These are phyloP conservation scores for Pestalotiopsis sp. DNA, from an alignment of 2,329 filamentous ascomycete genomes.

Conservation along the genomic window DNA sequence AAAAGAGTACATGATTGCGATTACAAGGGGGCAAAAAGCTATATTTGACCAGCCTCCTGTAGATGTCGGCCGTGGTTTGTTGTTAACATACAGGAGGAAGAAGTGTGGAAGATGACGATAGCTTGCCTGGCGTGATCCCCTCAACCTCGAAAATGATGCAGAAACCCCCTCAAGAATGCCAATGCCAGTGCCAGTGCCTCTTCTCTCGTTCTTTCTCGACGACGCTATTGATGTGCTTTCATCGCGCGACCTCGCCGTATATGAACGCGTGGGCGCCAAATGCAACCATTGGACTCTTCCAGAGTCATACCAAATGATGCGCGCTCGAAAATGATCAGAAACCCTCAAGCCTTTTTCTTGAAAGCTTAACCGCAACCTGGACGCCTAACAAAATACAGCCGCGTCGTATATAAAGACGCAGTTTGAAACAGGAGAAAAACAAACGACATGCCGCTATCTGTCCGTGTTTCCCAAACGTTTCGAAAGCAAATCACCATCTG, in stretches of 20 bases:
- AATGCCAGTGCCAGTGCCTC: conserved; percentile 19
- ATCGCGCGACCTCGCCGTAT: conserved; percentile 34
- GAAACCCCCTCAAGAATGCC: conserved; percentile 23
- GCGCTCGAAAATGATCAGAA: conserved; percentile 46
- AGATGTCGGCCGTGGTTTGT: conserved; percentile 38
- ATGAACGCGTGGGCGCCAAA: conserved; percentile 37
- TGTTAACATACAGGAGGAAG: conserved; percentile 69
- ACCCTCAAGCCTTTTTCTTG: conserved; percentile 28
- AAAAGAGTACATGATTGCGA: conserved; percentile 38
- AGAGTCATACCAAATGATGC: conserved; percentile 44
- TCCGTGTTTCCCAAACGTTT: conserved; percentile 16
- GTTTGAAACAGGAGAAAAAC: conserved; percentile 24
- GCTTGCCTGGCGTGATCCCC: conserved; percentile 61
- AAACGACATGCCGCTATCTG: conserved; percentile 19
- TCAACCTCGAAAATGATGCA: conserved; percentile 34
- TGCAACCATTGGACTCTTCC: conserved; percentile 34
- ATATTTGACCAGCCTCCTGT: conserved; percentile 49
- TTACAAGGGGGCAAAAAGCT: conserved; percentile 45
- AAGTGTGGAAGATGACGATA: conserved; percentile 70
- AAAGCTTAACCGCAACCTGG: conserved; percentile 28
- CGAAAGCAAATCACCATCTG: conserved; percentile 58
- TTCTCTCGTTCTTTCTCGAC: conserved; percentile 31
- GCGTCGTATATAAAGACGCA: conserved; percentile 27
- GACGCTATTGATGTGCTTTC: conserved; percentile 26
- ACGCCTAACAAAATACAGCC: conserved; percentile 29